Base-by-base conservation (phyloP, 2,329 filamentous ascomycete species). In the Cyphellophora europaea region DNA sequence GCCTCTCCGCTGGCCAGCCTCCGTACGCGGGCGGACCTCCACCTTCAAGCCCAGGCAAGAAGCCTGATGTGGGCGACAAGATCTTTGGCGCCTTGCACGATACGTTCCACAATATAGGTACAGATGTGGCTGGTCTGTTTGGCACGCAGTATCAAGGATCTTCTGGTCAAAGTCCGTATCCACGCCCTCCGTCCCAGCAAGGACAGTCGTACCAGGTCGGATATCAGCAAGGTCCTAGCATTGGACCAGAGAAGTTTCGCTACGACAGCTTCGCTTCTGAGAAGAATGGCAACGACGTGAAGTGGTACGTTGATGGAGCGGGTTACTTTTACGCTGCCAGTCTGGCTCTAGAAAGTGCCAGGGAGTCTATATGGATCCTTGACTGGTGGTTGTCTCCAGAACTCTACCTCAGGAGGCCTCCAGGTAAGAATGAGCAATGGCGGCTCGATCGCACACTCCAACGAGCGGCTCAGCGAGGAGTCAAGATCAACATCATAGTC, bases 301-400 rank as follows among this genome's bases (percentile, higher is more conserved):
- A 91, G 66, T 91, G 84, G 84, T 87, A 80, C 57, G 82, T 89
- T 16, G 82, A 88, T 53, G 83, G 79, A 10, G 82, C 78, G 53
- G 74, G 76, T 6, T 88, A 89, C 54, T 85, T 91, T 63, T 85
- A 77, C 69, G 84, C 85, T n/a, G 80, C 91, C 2, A 82, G 77
- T 27, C 65, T 79, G 47, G 85, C 85, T 3, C 62, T 93, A 25
- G 79, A 88, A 59, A 74, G 75, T 51, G 84, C 84, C 5, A 69
- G 65, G 45, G 73, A 86, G 48, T 80, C 71, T 33, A 81, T 91
- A 47, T 86, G 80, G 69, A 89, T 91, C 41, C 66, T 91, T 15
- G 83, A 87, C 53, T 88, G 80, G 84, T 91, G 85, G 84, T 58
- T 91, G 47, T 84, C 78, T 36, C 84, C 88, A 1, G 88, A 94